phyloP scores from a whole-genome alignment of 352 stramenopile genomes.

The Phytophthora pistaciae region DNA sequence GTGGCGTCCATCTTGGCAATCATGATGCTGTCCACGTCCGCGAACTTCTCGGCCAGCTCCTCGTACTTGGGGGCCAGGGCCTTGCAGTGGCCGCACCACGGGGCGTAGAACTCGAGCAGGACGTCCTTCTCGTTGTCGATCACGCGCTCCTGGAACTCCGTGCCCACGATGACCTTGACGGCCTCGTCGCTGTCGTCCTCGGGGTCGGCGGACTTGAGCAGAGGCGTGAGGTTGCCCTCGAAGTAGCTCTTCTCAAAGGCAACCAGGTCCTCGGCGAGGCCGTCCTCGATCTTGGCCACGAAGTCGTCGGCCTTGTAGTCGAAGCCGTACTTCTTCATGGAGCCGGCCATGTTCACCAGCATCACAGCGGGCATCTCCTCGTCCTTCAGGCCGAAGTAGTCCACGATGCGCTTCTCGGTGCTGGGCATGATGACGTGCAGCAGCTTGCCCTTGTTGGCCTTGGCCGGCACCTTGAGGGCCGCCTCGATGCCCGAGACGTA shows the following conservation, averaged over 20 bases:
- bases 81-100: constrained; percentile 97
- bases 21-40: constrained; percentile 91
- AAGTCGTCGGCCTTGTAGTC: constrained; percentile 80
- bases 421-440: constrained; percentile 91
- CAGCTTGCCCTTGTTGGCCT: constrained; percentile 89
- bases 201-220: constrained; percentile 94
- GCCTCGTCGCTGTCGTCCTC: constrained; percentile 88
- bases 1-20: constrained; percentile 97
- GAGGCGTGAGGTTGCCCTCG: constrained; percentile 84
- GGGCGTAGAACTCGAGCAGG: constrained; percentile 95
- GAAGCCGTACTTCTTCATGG: constrained; percentile 95
- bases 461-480: constrained; percentile 67
- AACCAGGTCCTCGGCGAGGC: constrained; percentile 59
- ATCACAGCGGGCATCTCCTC: constrained; percentile 89
- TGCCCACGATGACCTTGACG: constrained; percentile 95
- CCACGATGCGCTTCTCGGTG: constrained; percentile 91
- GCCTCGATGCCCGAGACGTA: constrained; percentile 69
- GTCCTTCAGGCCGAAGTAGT: constrained; percentile 94
- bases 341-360: constrained; percentile 91
- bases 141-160: constrained; percentile 92
- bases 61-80: constrained; percentile 92
- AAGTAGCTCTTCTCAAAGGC: constrained; percentile 90
- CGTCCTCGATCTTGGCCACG: constrained; percentile 68
- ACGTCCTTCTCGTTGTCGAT: constrained; percentile 91
- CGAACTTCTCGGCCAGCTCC: constrained; percentile 90